Percentiles rank a stretch among this genome's conserved stretches.
phyloP scores from a whole-genome alignment of 257 asterid species.

The Solanum chilense region DNA sequence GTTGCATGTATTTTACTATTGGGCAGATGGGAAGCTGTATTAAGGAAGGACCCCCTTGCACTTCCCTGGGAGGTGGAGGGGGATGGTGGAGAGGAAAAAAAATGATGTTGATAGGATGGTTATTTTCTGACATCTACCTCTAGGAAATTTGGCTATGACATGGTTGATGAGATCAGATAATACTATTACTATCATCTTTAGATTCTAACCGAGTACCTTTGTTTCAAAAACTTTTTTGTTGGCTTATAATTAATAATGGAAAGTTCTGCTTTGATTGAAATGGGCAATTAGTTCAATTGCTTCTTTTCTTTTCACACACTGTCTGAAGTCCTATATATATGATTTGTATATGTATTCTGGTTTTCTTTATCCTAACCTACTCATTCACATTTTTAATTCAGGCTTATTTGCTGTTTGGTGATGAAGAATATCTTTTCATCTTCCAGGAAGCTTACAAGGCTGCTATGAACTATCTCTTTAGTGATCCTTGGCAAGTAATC shows the following conservation, averaged over 20 bases:
- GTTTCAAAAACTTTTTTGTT: neutral
- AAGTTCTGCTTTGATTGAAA: neutral
- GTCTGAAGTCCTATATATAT: neutral
- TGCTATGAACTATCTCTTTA: slow-evolving; percentile 80
- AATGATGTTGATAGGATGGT: neutral
- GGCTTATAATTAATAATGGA: neutral
- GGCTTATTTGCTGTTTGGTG: slow-evolving; percentile 93
- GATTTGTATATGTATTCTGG: neutral
- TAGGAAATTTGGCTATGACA: neutral
- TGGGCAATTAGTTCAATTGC: neutral
- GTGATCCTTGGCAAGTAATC: slow-evolving; percentile 77
- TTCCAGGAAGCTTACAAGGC: slow-evolving; percentile 97
- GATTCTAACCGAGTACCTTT: neutral
- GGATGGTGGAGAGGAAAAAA: neutral
- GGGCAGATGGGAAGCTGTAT: neutral
- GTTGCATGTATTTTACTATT: neutral
- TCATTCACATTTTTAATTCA: slow-evolving; percentile 14
- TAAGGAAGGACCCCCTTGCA: neutral
- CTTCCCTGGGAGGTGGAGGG: neutral
- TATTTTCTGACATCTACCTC: neutral
- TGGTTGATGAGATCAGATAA: neutral
- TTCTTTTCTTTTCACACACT: neutral
- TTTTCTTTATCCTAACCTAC: neutral
- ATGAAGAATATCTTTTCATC: slow-evolving; percentile 90
- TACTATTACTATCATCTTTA: neutral